phyloP scores from a whole-genome alignment of 768 basidiomycete genomes.

The Podaxis rugospora region DNA sequence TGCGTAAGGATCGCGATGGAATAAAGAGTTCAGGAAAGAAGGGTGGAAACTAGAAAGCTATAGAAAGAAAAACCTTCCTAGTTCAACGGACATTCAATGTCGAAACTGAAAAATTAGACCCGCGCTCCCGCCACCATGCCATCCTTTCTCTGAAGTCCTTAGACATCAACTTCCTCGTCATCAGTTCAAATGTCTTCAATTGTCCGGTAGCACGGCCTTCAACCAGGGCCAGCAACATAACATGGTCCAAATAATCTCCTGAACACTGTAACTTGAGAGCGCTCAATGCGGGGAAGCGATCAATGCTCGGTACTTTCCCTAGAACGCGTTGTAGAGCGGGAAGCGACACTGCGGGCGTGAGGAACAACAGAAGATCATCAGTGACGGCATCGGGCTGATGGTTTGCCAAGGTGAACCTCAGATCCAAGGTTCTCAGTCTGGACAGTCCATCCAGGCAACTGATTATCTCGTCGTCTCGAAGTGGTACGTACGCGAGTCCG shows the following conservation, averaged over 20 bases:
- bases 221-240: conserved; percentile 25
- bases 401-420: conserved; percentile 31
- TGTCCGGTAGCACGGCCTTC: conserved; percentile 8
- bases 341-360: conserved; percentile 9
- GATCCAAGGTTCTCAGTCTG: conserved; percentile 23
- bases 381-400: conserved; percentile 32
- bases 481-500: conserved; percentile 33
- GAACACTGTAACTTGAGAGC: conserved; percentile 27
- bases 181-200: conserved; percentile 1
- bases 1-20: not conserved
- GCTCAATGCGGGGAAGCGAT: not conserved
- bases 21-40: not conserved
- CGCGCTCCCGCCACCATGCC: not conserved
- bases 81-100: conserved; percentile 6
- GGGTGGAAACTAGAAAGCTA: too few relatives aligned
- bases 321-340: not conserved
- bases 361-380: conserved; percentile 24
- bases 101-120: not conserved
- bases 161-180: conserved; percentile 2
- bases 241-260: conserved; percentile 26
- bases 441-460: conserved; percentile 27
- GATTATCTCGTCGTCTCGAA: conserved; percentile 28
- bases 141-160: conserved; percentile 6
- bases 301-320: not conserved
- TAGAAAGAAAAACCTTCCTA: too few relatives aligned